Base-by-base conservation (phyloP, 2,329 filamentous ascomycete species). In the Trichoderma sp. region DNA sequence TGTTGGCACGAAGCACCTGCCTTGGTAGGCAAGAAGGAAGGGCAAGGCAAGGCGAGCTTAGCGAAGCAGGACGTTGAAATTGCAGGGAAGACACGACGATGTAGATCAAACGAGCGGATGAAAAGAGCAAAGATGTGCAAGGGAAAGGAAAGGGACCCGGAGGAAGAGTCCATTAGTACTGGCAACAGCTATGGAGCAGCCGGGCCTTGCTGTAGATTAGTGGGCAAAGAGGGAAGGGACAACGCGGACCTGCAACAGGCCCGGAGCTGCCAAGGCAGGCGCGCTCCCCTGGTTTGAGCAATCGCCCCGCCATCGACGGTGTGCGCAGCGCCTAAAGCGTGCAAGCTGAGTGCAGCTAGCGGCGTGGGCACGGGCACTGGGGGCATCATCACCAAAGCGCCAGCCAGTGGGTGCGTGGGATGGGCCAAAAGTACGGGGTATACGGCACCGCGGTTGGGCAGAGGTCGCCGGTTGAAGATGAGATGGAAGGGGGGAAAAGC, bases 61-160 rank as follows among this genome's bases (percentile, higher is more conserved):
- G 59, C 37, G 58, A 49, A 40, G 27, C 49, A 68, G 55, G 16
- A 35, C 40, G 43, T 52, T 43, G 16, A 47, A 43, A 67, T 49
- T 49, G 16, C 64, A 52, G 64, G 65, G 37, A 47, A 37, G 27
- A 31, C 49, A 27, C 69, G 60, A 61, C 43, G 53, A 52, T 29
- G 62, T 58, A 57, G 63, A 59, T 21, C 53, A 52, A 59, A 55
- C 21, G 55, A 56, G 47, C 60, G 62, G 71, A 70, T 72, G 68
- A 70, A 72, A 72, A 63, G 66, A 71, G 71, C 24, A 72, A 72
- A 70, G 70, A 72, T 72, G 69, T 68, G 66, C 66, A 68, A 43
- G 40, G 27, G 24, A 49, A 69, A 70, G 69, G 27, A 21, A 49
- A 69, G 69, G 69, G 27, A n/a, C 47, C 31, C 49, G 62, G 53